Evolutionary conservation across 116 monocot genomes (phyloP), one percentile per base, ranked within the genome.

Genomic region (Papilionanthe hybrid): DNA sequence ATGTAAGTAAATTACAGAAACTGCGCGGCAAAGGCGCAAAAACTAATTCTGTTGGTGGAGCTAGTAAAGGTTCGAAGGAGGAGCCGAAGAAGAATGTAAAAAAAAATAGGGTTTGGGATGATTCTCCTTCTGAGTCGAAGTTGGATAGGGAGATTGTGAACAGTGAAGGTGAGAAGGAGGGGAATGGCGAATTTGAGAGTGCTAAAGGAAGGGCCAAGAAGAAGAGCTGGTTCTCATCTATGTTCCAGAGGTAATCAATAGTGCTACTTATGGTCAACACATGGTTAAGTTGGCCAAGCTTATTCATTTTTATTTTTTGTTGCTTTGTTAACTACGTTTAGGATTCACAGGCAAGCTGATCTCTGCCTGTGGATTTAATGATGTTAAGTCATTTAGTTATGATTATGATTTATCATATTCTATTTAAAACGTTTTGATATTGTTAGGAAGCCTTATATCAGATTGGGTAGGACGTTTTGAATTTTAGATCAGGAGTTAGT

Each of bases 1-100:
- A 98, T 94, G 94, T 98, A 91, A 93, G 84, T 91, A 98, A 94
- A 88, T 81, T 98, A 86, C 94, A 87, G 73, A 91, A 88, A 82
- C 6, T 91, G 79, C 84, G 91, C 3, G 77, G 83, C 1, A 94
- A 97, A 87, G 91, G 88, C 43, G 85, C 80, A 20, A 91, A 90
- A 82, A 98, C 90, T 72, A 73, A 63, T 1, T 83, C 82, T 60
- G 78, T 57, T 60, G 75, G 49, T 5, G n/a, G n/a, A 60, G 76
- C 77, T 48, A 78, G 27, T 22, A 91, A 82, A 79, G 81, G 19
- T 30, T 68, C 82, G 20, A 92, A 92, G 58, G 80, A 44, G n/a
- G 89, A 94, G 69, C 69, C 90, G 0, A 94, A 90, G 81, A 98
- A 94, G 72, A 42, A 50, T 18, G 89, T 88, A 42, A 98, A 98